Percentiles rank a stretch among this genome's conserved stretches.
phyloP scores from a whole-genome alignment of 192 early-diverging fungal species.

The Spinellus fusiger region DNA sequence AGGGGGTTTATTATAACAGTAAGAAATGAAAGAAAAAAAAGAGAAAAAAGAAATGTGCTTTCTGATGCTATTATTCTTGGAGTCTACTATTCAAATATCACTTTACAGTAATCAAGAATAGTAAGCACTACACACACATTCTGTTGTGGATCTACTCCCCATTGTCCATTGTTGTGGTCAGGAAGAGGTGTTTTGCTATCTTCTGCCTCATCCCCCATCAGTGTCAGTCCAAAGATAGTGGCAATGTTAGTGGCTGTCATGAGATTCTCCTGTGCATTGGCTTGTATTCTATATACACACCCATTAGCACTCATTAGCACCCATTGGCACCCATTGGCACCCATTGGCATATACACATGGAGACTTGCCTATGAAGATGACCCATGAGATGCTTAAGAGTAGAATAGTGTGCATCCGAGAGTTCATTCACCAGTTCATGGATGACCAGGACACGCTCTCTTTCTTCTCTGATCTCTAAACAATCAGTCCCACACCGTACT shows the following conservation, averaged over 20 bases:
- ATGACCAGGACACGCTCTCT: slow-evolving; percentile 50
- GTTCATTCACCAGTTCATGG: slow-evolving; percentile 65
- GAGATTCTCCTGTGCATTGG: slow-evolving; percentile 70
- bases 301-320: background rate
- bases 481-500: background rate
- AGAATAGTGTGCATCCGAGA: slow-evolving; percentile 79
- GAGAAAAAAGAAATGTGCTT: background rate
- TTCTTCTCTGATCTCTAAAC: slow-evolving; percentile 57
- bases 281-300: slow-evolving; percentile 52
- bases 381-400: slow-evolving; percentile 76
- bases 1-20: background rate
- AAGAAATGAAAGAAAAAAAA: too few relatives aligned
- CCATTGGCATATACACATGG: background rate
- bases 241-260: slow-evolving; percentile 84
- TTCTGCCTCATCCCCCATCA: slow-evolving; percentile 45
- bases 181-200: background rate
- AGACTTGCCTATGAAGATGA: slow-evolving; percentile 69
- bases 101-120: slow-evolving; percentile 50
- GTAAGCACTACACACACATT: slow-evolving; percentile 58
- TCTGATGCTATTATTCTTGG: background rate
- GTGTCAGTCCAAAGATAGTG: slow-evolving; percentile 89
- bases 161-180: slow-evolving; percentile 7
- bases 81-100: slow-evolving; percentile 52
- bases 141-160: slow-evolving; percentile 51
- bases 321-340: background rate